These are phyloP conservation scores for Kernera saxatilis DNA, from an alignment of 345 rosid species.

Conservation along the genomic window DNA sequence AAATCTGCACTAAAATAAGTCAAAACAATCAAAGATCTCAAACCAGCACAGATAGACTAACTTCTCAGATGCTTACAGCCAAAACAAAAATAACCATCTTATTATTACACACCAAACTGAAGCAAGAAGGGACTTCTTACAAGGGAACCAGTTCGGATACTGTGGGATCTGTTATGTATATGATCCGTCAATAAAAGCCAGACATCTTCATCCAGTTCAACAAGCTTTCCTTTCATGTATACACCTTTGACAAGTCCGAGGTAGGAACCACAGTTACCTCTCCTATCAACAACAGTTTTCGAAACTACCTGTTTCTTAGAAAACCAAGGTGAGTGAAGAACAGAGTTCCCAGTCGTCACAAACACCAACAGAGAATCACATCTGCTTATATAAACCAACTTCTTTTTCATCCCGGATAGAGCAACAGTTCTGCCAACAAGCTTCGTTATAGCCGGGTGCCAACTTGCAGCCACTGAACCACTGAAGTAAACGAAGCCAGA, in stretches of 20 bases:
- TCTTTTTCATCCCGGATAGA: conserved; percentile 59
- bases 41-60: conserved; percentile 7
- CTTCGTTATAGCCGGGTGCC: conserved; percentile 75
- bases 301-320: conserved; percentile 26
- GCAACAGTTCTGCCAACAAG: conserved; percentile 46
- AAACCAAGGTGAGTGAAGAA: conserved; percentile 40
- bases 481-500: conserved; percentile 52
- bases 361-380: conserved; percentile 53
- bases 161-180: conserved; percentile 45
- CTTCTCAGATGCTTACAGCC: neutral
- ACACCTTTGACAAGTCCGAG: conserved; percentile 62
- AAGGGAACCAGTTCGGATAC: conserved; percentile 68
- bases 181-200: conserved; percentile 80
- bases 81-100: neutral
- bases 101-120: neutral
- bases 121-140: conserved; percentile 43
- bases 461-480: conserved; percentile 47
- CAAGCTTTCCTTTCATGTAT: conserved; percentile 71
- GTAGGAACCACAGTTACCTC: conserved; percentile 52
- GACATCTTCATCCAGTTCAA: conserved; percentile 77
- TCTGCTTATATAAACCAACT: conserved; percentile 47
- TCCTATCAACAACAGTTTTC: conserved; percentile 33
- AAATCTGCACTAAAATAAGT: conserved; percentile 41
- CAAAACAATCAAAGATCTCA: conserved; percentile 15
- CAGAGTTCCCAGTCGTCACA: conserved; percentile 47